Base-by-base conservation (phyloP, 495 filamentous ascomycete genomes). In the Penicillium desertorum region DNA sequence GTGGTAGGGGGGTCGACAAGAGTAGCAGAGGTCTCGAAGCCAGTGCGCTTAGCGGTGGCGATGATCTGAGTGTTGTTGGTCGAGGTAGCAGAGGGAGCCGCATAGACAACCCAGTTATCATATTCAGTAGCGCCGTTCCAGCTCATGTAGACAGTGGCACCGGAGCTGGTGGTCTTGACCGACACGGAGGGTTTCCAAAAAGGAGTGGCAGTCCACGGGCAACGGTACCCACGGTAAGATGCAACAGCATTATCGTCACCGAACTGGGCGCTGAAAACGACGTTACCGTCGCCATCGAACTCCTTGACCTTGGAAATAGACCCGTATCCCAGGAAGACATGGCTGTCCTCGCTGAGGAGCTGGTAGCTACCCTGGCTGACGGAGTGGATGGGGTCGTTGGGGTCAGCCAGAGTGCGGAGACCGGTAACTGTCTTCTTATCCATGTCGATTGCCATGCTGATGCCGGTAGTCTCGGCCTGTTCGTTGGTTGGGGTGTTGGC, bases 341-440 rank as follows among this genome's bases (percentile, higher is more conserved):
- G 77, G 11, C 68, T 69, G 50, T 72, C 69, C 29, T 64, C 58
- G 48, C 58, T 63, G 23, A 83, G 65, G 3, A 75, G 63, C 57
- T 82, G 73, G 34, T 71, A 74, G 47, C 73, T 76, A 20, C 82
- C 82, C 61, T 81, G 77, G 47, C 74, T 79, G 45, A 71, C 69
- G 16, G 70, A 67, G 55, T 70, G 71, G 23, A 81, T 70, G 27
- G 67, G 58, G 42, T 80, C 66, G 22, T 61, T 57, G 2, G 63
- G 58, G 49, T 77, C 68, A 27, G 46, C 62, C 39, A 79, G 65
- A 2, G 56, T 60, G 32, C 71, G 69, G 4, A 76, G 63, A 17
- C 74, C 64, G 8, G 51, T 64, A 8, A 75, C 78, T 6, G 68
- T 78, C 56, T 67, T 71, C 27, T 71, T 70, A 50, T 74, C 62